Evolutionary conservation across 108 stramenopile species (phyloP).

Genomic region (Fragilaria radians): DNA sequence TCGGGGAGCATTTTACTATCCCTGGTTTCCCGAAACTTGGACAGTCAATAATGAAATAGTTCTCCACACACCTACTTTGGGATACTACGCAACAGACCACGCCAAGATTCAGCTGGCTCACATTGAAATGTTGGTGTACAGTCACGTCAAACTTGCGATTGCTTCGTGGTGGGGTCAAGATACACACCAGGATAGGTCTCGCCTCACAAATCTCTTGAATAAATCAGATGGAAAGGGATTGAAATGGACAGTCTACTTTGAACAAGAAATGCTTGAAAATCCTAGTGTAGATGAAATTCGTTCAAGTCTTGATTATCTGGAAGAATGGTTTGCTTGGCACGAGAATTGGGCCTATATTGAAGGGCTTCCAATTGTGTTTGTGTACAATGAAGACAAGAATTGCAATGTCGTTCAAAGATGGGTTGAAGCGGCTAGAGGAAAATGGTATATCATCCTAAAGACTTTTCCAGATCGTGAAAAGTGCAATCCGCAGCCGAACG

Average conservation of each 20-base stretch:
- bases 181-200: background rate
- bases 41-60: background rate
- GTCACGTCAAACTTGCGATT: background rate
- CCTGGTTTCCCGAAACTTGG: background rate
- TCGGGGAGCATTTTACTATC: background rate
- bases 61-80: background rate
- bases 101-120: background rate
- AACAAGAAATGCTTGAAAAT: background rate
- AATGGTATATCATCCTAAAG: background rate
- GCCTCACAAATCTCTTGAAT: background rate
- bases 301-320: background rate
- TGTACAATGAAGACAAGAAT: constrained; percentile 1
- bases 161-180: background rate
- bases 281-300: background rate
- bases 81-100: background rate
- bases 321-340: background rate
- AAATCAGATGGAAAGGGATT: background rate
- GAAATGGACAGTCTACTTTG: background rate
- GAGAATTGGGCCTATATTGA: background rate
- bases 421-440: background rate
- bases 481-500: constrained; percentile 14
- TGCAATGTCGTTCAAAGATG: background rate
- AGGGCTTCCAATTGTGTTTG: background rate
- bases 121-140: background rate
- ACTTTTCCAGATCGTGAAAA: background rate